These are phyloP conservation scores for Pseudisothecium myosuroides DNA, from an alignment of 225 moss, liverwort and hornwort genomes.

Conservation along the genomic window DNA sequence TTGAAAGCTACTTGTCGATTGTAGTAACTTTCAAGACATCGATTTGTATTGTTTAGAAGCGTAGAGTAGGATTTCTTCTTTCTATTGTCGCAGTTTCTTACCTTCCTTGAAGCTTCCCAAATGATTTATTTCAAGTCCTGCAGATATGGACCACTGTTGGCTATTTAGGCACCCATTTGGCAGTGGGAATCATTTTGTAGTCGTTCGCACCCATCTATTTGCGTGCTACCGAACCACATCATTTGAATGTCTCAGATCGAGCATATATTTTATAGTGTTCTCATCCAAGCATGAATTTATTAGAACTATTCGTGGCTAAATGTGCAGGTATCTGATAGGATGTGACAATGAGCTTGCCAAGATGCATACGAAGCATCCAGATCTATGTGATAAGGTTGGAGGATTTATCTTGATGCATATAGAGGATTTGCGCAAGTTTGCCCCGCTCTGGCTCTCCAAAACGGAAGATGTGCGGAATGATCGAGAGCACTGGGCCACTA, in stretches of 20 bases:
- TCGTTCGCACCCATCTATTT: not conserved
- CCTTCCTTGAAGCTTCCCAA: not conserved
- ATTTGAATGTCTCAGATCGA: not conserved
- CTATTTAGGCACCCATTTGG: not conserved
- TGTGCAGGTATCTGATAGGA: slow-evolving; percentile 72
- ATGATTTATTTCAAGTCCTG: not conserved
- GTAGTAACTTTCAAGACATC: not conserved
- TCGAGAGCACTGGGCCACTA: slow-evolving; percentile 64
- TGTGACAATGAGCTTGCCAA: slow-evolving; percentile 88
- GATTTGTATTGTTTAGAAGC: not conserved
- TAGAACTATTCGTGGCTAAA: not conserved
- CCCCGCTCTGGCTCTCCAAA: slow-evolving; percentile 94
- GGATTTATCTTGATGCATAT: slow-evolving; percentile 88
- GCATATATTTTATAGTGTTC: not conserved
- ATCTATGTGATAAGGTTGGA: slow-evolving; percentile 90
- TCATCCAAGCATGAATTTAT: not conserved
- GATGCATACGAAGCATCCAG: slow-evolving; percentile 81
- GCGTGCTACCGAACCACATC: not conserved
- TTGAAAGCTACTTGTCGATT: not conserved
- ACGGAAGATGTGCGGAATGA: slow-evolving; percentile 90
- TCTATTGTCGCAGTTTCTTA: not conserved
- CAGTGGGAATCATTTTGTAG: not conserved
- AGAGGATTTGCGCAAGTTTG: slow-evolving; percentile 77
- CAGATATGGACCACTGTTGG: not conserved
- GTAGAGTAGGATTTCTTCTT: not conserved